phyloP scores from a whole-genome alignment of 2,329 filamentous ascomycete species.

The Aspergillus arachidicola region DNA sequence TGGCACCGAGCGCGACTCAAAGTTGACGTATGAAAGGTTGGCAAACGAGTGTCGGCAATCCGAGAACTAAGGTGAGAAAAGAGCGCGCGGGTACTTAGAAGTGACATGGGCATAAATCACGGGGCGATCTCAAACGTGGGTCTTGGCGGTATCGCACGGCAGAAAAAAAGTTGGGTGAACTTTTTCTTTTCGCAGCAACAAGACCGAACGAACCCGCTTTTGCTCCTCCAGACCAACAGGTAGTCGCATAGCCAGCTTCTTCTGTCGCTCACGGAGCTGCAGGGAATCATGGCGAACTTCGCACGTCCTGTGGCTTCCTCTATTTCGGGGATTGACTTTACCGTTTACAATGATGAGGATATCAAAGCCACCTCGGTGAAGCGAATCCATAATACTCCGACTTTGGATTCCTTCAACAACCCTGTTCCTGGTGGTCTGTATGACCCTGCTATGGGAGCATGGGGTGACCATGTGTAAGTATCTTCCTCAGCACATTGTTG shows the following conservation, averaged over 20 bases:
- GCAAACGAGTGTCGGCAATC: background rate
- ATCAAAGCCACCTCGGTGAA: conserved; percentile 90
- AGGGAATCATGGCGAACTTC: conserved; percentile 48
- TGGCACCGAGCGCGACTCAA: conserved; percentile 4
- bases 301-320: conserved; percentile 79
- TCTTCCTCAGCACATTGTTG: conserved; percentile 8
- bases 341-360: conserved; percentile 77
- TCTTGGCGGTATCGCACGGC: conserved; percentile 35
- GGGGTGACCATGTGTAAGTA: conserved; percentile 78
- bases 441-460: conserved; percentile 87
- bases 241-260: conserved; percentile 32
- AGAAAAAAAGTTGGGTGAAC: conserved; percentile 44
- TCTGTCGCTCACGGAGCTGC: conserved; percentile 38
- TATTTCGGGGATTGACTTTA: conserved; percentile 87
- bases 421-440: conserved; percentile 90
- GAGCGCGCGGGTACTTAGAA: background rate
- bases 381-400: conserved; percentile 87
- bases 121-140: conserved; percentile 19
- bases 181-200: conserved; percentile 34
- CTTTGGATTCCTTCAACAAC: conserved; percentile 90
- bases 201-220: conserved; percentile 32
- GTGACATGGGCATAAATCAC: conserved; percentile 9
- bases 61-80: background rate
- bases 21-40: conserved; percentile 1
- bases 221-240: conserved; percentile 21